Evolutionary conservation across 2,329 filamentous ascomycete genomes (phyloP).

Genomic region (Lasiodiplodia hormozganensis): DNA sequence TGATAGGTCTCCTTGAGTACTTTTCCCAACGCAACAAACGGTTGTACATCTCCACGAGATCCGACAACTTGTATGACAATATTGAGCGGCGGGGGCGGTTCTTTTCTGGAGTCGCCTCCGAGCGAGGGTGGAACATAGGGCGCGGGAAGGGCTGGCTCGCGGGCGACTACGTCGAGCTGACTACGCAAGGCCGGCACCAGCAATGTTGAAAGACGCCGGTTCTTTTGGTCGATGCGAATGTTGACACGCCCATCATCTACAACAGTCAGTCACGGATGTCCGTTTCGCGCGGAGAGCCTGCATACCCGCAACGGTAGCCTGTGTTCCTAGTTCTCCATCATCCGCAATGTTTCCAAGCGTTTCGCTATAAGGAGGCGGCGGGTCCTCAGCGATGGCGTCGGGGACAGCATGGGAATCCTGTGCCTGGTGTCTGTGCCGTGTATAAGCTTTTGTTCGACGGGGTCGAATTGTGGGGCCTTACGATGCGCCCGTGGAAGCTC

Average conservation of each 20-base stretch:
- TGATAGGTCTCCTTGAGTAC: constrained; percentile 57
- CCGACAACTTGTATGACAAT: constrained; percentile 58
- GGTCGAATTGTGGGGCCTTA: not conserved
- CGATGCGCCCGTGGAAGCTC: constrained; percentile 1
- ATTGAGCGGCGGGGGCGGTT: constrained; percentile 56
- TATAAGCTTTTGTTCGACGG: not conserved
- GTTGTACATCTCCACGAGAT: constrained; percentile 58
- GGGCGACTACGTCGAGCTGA: constrained; percentile 47
- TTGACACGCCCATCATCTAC: constrained; percentile 49
- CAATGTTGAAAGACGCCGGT: constrained; percentile 44
- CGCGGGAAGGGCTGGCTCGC: constrained; percentile 65
- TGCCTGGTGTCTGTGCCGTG: not conserved
- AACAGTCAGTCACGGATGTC: not conserved
- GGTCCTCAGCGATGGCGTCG: not conserved
- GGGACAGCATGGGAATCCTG: not conserved
- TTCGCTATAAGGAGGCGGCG: constrained; percentile 51
- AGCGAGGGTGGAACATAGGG: constrained; percentile 77
- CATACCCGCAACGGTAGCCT: constrained; percentile 53
- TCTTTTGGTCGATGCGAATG: constrained; percentile 49
- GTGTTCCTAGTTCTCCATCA: constrained; percentile 50
- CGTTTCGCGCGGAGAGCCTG: not conserved
- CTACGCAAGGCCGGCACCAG: constrained; percentile 48
- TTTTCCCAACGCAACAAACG: constrained; percentile 58
- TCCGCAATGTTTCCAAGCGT: constrained; percentile 47
- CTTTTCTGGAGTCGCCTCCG: constrained; percentile 67